These are phyloP conservation scores for Thamnidium elegans DNA, from an alignment of 192 early-diverging fungal genomes.

Conservation along the genomic window DNA sequence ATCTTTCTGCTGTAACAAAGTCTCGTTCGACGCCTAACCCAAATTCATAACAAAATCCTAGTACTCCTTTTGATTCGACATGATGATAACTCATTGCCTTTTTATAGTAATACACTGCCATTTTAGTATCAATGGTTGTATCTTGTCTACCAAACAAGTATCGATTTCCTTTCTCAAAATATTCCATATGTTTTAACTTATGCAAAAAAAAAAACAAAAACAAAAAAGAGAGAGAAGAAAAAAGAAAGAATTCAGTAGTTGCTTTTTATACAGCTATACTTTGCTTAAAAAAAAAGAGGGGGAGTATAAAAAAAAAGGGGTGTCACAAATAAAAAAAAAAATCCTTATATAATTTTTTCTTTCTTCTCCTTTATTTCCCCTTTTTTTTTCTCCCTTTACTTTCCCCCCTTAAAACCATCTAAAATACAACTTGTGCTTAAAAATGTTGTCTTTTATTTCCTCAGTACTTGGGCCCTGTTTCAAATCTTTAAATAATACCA, in stretches of 20 bases:
- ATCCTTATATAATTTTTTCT: no score
- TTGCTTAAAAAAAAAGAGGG: no score
- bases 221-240: not conserved
- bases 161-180: constrained; percentile 27
- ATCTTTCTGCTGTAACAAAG: constrained; percentile 58
- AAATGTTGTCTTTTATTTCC: constrained; percentile 17
- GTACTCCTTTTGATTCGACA: constrained; percentile 53
- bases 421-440: no score
- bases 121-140: constrained; percentile 38
- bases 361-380: no score
- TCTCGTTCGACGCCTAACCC: constrained; percentile 68
- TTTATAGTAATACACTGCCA: constrained; percentile 51
- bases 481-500: constrained; percentile 17
- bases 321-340: no score
- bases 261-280: no score
- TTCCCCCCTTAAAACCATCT: no score
- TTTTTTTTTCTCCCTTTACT: no score
- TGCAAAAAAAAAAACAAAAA: no score
- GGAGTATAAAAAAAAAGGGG: not conserved
- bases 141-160: constrained; percentile 54
- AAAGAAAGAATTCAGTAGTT: not conserved
- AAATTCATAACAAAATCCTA: constrained; percentile 85
- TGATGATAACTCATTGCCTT: constrained; percentile 47
- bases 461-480: constrained; percentile 18
- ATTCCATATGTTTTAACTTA: not conserved